phyloP scores from a whole-genome alignment of 2,329 filamentous ascomycete species.

The Byssothecium circinans region DNA sequence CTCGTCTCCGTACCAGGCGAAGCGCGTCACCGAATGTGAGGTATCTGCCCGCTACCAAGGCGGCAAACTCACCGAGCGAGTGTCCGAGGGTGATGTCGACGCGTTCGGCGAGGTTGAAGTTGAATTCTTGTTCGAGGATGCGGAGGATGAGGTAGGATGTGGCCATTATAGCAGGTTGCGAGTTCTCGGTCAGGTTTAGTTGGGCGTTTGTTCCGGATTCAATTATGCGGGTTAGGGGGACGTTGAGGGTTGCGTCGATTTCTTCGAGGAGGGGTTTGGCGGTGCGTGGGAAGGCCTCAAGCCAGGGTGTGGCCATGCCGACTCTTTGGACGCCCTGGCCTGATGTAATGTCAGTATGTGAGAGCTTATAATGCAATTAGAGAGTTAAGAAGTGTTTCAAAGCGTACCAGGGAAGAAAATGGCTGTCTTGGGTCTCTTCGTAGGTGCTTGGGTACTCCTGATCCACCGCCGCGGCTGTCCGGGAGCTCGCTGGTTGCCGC shows the following conservation, averaged over 20 bases:
- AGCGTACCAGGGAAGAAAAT: conserved; percentile 44
- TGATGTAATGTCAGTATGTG: conserved; percentile 40
- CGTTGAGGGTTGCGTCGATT: conserved; percentile 76
- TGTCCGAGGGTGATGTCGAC: conserved; percentile 87
- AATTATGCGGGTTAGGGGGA: conserved; percentile 76
- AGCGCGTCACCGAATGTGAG: conserved; percentile 77
- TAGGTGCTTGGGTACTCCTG: conserved; percentile 17
- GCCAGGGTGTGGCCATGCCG: conserved; percentile 84
- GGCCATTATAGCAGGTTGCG: conserved; percentile 95
- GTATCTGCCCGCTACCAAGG: conserved; percentile 81
- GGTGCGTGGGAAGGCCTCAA: conserved; percentile 80
- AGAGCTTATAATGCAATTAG: conserved; percentile 12
- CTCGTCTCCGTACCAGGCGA: conserved; percentile 73
- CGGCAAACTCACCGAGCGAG: conserved; percentile 90
- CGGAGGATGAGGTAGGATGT: conserved; percentile 87
- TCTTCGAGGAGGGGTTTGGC: conserved; percentile 78
- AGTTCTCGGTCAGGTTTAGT: conserved; percentile 81
- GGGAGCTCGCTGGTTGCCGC: conserved; percentile 15
- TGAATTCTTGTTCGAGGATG: conserved; percentile 82
- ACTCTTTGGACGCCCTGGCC: conserved; percentile 88
- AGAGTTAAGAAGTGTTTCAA: neutral
- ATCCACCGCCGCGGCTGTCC: conserved; percentile 27
- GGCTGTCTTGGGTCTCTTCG: conserved; percentile 41
- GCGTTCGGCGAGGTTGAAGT: conserved; percentile 68
- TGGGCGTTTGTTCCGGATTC: conserved; percentile 74